A percentile compares a stretch with the other conserved stretches of the same genome.
These are phyloP conservation scores for Hymenoscyphus repandus DNA, from an alignment of 2,329 filamentous ascomycete genomes.

Conservation along the genomic window DNA sequence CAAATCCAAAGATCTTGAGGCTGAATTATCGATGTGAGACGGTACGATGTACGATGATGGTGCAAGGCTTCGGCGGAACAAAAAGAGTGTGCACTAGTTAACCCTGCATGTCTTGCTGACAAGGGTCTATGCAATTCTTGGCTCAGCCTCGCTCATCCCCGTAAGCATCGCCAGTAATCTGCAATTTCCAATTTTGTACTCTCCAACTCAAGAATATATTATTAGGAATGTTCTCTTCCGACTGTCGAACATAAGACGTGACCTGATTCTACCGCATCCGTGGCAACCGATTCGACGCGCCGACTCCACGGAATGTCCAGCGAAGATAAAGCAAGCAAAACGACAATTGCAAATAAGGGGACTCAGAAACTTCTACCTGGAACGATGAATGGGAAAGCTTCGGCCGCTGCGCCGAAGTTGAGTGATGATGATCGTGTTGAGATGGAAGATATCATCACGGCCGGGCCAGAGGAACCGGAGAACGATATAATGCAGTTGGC, in stretches of 20 bases:
- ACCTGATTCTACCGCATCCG: neutral
- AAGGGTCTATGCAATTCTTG: neutral
- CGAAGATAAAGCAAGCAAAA: constrained; percentile 13
- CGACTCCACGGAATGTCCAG: constrained; percentile 19
- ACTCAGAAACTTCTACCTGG: constrained; percentile 34
- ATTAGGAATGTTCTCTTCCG: neutral
- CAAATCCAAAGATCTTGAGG: neutral
- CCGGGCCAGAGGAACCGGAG: constrained; percentile 37
- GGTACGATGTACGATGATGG: too few relatives aligned
- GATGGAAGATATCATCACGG: constrained; percentile 28
- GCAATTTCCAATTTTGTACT: neutral
- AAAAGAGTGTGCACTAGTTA: too few relatives aligned
- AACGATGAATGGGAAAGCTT: constrained; percentile 51
- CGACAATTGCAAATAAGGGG: constrained; percentile 14
- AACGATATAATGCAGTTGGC: constrained; percentile 96
- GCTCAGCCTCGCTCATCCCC: constrained; percentile 13
- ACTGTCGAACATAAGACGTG: neutral
- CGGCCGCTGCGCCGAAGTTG: constrained; percentile 49
- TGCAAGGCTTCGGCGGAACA: too few relatives aligned
- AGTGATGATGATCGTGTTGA: constrained; percentile 37
- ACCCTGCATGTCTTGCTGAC: neutral
- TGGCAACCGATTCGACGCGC: constrained; percentile 1
- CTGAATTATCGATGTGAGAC: neutral
- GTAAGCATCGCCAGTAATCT: constrained; percentile 5
- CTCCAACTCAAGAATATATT: neutral